Percentiles rank a stretch among this genome's conserved stretches.
phyloP scores from a whole-genome alignment of 2,329 filamentous ascomycete genomes.

The Fusarium sp. region DNA sequence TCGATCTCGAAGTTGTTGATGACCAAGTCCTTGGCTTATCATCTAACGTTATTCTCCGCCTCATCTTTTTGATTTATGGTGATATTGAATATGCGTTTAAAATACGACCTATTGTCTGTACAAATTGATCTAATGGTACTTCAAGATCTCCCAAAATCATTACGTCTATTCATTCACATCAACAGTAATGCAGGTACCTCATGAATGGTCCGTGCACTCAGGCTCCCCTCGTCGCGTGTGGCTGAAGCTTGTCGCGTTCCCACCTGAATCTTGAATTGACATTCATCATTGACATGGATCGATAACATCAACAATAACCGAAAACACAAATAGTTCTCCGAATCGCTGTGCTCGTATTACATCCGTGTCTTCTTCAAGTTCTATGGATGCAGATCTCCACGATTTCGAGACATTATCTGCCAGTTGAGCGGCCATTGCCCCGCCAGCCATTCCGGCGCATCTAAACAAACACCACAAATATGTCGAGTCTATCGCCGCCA shows the following conservation, averaged over 20 bases:
- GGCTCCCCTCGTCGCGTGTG: conserved; percentile 22
- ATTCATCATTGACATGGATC: conserved; percentile 35
- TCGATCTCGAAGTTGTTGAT: not conserved
- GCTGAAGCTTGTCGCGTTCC: conserved; percentile 28
- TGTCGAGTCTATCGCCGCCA: conserved; percentile 31
- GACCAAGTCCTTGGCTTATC: no score
- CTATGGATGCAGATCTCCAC: not conserved
- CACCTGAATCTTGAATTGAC: conserved; percentile 6
- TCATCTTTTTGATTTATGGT: not conserved
- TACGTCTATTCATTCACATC: not conserved
- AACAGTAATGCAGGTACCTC: not conserved
- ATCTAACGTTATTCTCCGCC: not conserved
- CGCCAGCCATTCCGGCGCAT: conserved; percentile 4
- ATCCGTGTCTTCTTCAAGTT: not conserved
- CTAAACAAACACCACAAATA: conserved; percentile 21
- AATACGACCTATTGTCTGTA: rapidly evolving
- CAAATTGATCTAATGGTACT: not conserved
- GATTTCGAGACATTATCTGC: not conserved
- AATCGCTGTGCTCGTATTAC: not conserved
- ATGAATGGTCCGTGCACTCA: conserved; percentile 20
- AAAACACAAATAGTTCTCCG: not conserved
- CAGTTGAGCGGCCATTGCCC: not conserved
- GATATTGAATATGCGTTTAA: not conserved
- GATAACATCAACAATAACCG: conserved; percentile 22
- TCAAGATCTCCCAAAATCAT: not conserved